A percentile compares a stretch with the other conserved stretches of the same genome.
Evolutionary conservation across 352 stramenopile species (phyloP).

Genomic region (Elongisporangium anandrum): DNA sequence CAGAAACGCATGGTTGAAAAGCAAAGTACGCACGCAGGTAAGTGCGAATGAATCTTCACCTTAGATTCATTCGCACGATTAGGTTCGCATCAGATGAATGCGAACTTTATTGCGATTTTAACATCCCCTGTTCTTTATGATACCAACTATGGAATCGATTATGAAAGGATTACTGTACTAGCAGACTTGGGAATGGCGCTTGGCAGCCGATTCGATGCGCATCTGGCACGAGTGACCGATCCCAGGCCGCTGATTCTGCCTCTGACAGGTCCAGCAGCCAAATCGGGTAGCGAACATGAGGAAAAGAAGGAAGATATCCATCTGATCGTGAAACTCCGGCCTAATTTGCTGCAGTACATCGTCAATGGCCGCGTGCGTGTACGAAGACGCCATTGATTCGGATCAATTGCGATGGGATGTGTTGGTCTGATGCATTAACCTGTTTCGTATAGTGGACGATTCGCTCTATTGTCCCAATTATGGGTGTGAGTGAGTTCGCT

Average conservation of each 20-base stretch:
- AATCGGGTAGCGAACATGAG: not conserved
- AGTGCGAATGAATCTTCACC: not conserved
- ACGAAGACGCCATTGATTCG: constrained; percentile 17
- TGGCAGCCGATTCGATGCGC: constrained; percentile 6
- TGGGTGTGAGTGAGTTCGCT: constrained; percentile 16
- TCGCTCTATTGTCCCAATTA: constrained; percentile 30
- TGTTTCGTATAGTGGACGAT: not conserved
- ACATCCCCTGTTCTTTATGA: not conserved
- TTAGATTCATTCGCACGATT: not conserved
- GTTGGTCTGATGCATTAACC: not conserved
- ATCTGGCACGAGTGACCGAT: constrained; percentile 40
- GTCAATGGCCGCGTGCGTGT: constrained; percentile 22
- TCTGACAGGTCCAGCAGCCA: not conserved
- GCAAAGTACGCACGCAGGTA: not conserved
- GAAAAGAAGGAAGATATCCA: constrained; percentile 1
- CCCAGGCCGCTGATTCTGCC: constrained; percentile 21
- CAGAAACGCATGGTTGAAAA: not conserved
- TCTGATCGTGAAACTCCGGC: constrained; percentile 38
- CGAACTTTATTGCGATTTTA: too few relatives aligned
- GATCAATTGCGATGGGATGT: not conserved
- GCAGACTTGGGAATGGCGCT: not conserved
- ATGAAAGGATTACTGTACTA: not conserved
- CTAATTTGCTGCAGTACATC: constrained; percentile 43
- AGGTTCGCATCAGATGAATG: too few relatives aligned
- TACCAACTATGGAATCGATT: too few relatives aligned